phyloP scores from a whole-genome alignment of 2,329 filamentous ascomycete species.

The Chrysoporthe deuterocubensis region DNA sequence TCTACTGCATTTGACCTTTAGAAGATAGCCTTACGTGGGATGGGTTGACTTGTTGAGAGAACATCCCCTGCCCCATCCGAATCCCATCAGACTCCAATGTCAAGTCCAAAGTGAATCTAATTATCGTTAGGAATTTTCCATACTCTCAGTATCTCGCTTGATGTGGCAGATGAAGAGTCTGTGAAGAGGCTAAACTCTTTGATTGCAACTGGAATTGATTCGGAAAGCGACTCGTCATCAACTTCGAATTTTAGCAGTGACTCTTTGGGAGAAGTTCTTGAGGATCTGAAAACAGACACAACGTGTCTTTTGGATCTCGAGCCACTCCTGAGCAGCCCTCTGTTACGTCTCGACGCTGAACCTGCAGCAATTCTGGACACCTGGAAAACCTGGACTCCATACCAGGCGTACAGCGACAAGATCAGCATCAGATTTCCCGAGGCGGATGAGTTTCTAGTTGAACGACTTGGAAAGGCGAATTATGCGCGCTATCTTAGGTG shows the following conservation, averaged over 20 bases:
- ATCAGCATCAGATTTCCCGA: constrained; percentile 16
- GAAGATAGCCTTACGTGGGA: too few relatives aligned
- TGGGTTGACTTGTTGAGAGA: too few relatives aligned
- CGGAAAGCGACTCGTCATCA: constrained; percentile 5
- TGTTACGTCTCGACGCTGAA: not conserved
- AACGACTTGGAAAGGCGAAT: constrained; percentile 11
- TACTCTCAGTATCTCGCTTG: not conserved
- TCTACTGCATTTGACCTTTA: too few relatives aligned
- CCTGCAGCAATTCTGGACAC: not conserved
- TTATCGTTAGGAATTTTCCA: not conserved
- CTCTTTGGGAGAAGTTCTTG: not conserved
- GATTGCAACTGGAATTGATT: not conserved
- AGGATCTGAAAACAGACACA: constrained; percentile 20
- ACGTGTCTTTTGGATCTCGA: constrained; percentile 20
- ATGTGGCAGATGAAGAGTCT: not conserved
- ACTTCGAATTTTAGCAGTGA: not conserved
- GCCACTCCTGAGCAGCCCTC: constrained; percentile 13
- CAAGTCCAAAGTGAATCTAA: too few relatives aligned
- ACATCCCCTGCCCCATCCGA: too few relatives aligned
- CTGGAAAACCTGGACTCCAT: not conserved
- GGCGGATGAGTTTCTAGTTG: constrained; percentile 1
- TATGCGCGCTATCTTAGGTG: constrained; percentile 19
- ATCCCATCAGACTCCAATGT: too few relatives aligned
- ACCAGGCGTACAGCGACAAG: constrained; percentile 13
- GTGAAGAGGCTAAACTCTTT: not conserved